Evolutionary conservation across 495 filamentous ascomycete genomes (phyloP).

Genomic region (Letharia lupina): DNA sequence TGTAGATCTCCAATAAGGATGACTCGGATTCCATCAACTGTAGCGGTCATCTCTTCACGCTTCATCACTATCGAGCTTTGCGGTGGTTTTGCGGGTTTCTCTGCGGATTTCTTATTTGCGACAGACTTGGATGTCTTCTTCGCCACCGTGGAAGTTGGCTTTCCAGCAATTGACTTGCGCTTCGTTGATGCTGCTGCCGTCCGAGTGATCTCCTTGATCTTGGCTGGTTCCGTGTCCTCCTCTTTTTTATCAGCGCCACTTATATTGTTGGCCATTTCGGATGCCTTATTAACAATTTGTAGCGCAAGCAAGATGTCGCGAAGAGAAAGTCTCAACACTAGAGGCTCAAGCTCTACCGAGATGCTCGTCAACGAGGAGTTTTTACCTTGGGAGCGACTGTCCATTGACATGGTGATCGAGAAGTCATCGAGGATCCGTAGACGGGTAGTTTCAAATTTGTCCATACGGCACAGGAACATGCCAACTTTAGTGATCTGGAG

Average conservation of each 20-base stretch:
- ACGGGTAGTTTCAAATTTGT: constrained; percentile 78
- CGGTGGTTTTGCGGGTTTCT: constrained; percentile 22
- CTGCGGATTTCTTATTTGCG: constrained; percentile 28
- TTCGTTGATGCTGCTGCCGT: constrained; percentile 39
- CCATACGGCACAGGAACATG: constrained; percentile 99
- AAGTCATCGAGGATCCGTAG: constrained; percentile 94
- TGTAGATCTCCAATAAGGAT: constrained; percentile 93
- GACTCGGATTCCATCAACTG: constrained; percentile 80
- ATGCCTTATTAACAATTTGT: constrained; percentile 88
- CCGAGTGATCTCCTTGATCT: constrained; percentile 58
- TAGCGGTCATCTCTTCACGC: constrained; percentile 76
- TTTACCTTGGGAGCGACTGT: constrained; percentile 60
- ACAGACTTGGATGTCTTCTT: constrained; percentile 38
- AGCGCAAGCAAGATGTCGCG: constrained; percentile 90
- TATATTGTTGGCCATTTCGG: constrained; percentile 61
- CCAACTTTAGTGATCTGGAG: constrained; percentile 86
- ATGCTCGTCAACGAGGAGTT: constrained; percentile 66
- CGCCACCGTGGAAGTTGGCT: constrained; percentile 51
- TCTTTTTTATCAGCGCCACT: constrained; percentile 32
- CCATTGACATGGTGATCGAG: constrained; percentile 80
- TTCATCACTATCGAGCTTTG: constrained; percentile 52
- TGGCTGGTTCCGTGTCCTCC: constrained; percentile 49
- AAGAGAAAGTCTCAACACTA: constrained; percentile 86
- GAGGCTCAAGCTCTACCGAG: constrained; percentile 76
- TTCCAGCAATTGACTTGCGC: constrained; percentile 57